Percentiles rank a stretch among this genome's conserved stretches.
Conservation (phyloP, 2,329 filamentous ascomycete species). For the Calonectria montana region DNA sequence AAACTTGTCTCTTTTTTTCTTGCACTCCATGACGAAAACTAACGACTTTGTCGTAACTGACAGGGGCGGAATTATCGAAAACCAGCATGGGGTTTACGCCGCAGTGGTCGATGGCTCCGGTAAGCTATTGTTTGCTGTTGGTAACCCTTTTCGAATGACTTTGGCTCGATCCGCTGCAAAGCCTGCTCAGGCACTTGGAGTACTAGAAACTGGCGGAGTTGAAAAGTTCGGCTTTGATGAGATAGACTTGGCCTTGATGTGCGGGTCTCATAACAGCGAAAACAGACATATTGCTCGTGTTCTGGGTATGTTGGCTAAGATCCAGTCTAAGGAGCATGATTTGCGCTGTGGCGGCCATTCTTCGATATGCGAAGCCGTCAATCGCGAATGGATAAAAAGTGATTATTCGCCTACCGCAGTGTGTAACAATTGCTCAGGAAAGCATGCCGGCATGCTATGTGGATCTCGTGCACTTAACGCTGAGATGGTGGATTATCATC, state of each 20-base stretch:
- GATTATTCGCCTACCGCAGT: constrained; percentile 52
- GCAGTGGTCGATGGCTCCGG: constrained; percentile 53
- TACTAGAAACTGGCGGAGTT: constrained; percentile 54
- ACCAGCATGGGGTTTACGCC: constrained; percentile 56
- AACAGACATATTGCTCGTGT: constrained; percentile 52
- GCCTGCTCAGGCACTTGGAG: constrained; percentile 56
- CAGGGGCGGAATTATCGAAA: constrained; percentile 55
- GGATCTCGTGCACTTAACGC: constrained; percentile 52
- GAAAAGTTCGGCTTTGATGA: constrained; percentile 51
- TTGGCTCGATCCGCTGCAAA: constrained; percentile 59
- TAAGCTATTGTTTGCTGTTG: constrained; percentile 52
- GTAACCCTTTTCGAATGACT: constrained; percentile 55
- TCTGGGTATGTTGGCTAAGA: constrained; percentile 50
- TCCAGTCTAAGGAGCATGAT: constrained; percentile 47
- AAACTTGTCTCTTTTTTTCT: background rate
- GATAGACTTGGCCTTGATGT: constrained; percentile 58
- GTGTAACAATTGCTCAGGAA: constrained; percentile 61
- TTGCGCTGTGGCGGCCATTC: constrained; percentile 57
- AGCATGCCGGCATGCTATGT: constrained; percentile 60
- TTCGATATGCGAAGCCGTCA: constrained; percentile 48
- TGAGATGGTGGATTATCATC: constrained; percentile 48
- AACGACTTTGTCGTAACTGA: constrained; percentile 49
- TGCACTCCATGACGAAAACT: background rate
- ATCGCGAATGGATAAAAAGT: constrained; percentile 51
- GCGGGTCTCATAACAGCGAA: constrained; percentile 60